Evolutionary conservation across 257 asterid genomes (phyloP), one percentile per base, ranked within the genome.

Genomic region (Scutellaria baicalensis): DNA sequence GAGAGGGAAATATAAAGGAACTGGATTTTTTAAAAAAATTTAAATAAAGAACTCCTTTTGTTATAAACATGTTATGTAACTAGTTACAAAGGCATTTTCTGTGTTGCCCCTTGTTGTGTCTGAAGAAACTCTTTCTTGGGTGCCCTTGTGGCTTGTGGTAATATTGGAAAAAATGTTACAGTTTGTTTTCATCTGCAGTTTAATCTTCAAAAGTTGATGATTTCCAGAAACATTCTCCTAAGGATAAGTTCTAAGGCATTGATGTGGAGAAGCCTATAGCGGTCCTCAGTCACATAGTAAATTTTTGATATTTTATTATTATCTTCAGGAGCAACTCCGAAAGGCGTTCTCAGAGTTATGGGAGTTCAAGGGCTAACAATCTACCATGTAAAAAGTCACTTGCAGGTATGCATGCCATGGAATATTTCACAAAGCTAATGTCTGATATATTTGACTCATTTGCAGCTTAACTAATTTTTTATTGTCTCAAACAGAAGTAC

Each of bases 351-450:
- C 43, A 77, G 99, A 76, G 96, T 91, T 59, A 93, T 93, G 99
- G 99, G 99, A 65, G 96, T 93, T 74, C 97, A 91, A 84, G 95
- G 95, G 73, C 85, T 93, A 59, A 93, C 97, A 45, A 93, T 93
- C 73, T 93, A 93, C 84, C 99, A 93, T 85, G 99, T 93, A 48
- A 93, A 93, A 83, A 93, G 99, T 77, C 99, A 93, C 82, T 86
- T 93, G 70, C 99, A 93, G 99, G 99, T 93, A 82, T 16, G 11
- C 59, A 57, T 45, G 58, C 45, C 60, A 31, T 49, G 18, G 14
- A 14, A 57, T 44, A 60, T 72, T 57, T 68, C 61, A 68, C 35
- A 31, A 33, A 69, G 3, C 6, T 49, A 45, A 50, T 76, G 49
- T 66, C 50, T 48, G 55, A 33, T 39, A 59, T 70, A 20, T 75